Conservation (phyloP, 2,329 filamentous ascomycete genomes). For the Rhinocladiella similis region DNA sequence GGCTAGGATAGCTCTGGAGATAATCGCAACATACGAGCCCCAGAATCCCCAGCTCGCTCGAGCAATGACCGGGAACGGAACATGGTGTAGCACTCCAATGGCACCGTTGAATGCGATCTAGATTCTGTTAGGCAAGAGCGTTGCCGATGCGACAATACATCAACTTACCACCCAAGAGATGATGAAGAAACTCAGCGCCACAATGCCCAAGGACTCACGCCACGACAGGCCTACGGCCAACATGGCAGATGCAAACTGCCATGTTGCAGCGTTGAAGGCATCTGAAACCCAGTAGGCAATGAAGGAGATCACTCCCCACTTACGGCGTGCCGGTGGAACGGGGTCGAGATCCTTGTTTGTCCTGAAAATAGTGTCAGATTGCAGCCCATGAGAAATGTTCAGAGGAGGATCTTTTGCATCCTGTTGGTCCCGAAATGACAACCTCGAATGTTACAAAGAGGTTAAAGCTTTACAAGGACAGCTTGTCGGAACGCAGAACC, state of each 20-base stretch:
- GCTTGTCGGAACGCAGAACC: too few relatives aligned
- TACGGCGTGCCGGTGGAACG: conserved; percentile 75
- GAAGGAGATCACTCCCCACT: conserved; percentile 90
- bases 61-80: conserved; percentile 79
- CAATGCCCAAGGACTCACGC: conserved; percentile 47
- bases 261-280: conserved; percentile 56
- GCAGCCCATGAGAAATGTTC: background rate
- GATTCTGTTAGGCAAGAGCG: conserved; percentile 62
- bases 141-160: conserved; percentile 78
- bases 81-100: conserved; percentile 83
- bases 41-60: conserved; percentile 79
- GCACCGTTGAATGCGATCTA: conserved; percentile 69
- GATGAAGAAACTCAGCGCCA: conserved; percentile 42
- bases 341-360: conserved; percentile 54
- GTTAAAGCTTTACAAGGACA: too few relatives aligned
- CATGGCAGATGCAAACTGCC: conserved; percentile 54
- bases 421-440: too few relatives aligned
- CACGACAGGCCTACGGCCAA: conserved; percentile 54
- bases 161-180: conserved; percentile 87
- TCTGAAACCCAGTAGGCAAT: conserved; percentile 55
- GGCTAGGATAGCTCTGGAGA: conserved; percentile 54
- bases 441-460: too few relatives aligned
- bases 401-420: background rate
- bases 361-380: conserved; percentile 24
- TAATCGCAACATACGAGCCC: conserved; percentile 64